Conservation (phyloP, 257 asterid species). For the Jacaranda mimosifolia region DNA sequence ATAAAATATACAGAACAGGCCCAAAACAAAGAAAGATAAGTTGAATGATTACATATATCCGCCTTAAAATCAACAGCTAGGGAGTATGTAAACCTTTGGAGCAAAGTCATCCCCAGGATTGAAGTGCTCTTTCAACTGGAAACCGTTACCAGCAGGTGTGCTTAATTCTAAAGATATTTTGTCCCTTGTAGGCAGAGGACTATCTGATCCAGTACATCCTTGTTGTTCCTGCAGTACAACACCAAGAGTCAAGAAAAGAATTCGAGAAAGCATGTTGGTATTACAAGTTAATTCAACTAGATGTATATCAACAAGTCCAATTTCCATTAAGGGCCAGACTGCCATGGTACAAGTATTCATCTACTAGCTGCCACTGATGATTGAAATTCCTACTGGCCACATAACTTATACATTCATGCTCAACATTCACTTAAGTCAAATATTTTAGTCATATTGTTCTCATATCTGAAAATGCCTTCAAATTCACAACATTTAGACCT, state of each 20-base stretch:
- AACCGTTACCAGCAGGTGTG: constrained; percentile 39
- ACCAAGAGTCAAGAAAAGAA: constrained; percentile 21
- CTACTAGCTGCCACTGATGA: background rate
- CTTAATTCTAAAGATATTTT: constrained; percentile 1
- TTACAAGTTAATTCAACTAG: background rate
- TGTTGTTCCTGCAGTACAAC: constrained; percentile 54
- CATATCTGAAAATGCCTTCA: background rate
- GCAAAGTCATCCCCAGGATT: constrained; percentile 57
- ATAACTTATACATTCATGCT: background rate
- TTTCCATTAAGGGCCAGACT: too few species aligned
- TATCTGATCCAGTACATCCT: constrained; percentile 40
- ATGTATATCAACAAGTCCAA: background rate
- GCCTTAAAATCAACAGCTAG: background rate
- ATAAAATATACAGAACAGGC: constrained; percentile 4
- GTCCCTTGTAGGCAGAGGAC: constrained; percentile 32
- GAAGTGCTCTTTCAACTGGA: constrained; percentile 50
- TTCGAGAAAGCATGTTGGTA: background rate
- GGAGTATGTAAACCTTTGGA: constrained; percentile 62
- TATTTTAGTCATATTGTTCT: background rate
- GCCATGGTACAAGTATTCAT: background rate
- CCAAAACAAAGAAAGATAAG: constrained; percentile 16
- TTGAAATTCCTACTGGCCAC: background rate
- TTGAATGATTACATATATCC: background rate
- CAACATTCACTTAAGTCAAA: background rate
- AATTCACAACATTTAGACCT: background rate